Conservation (phyloP, 495 filamentous ascomycete species). For the Darksidea phi region DNA sequence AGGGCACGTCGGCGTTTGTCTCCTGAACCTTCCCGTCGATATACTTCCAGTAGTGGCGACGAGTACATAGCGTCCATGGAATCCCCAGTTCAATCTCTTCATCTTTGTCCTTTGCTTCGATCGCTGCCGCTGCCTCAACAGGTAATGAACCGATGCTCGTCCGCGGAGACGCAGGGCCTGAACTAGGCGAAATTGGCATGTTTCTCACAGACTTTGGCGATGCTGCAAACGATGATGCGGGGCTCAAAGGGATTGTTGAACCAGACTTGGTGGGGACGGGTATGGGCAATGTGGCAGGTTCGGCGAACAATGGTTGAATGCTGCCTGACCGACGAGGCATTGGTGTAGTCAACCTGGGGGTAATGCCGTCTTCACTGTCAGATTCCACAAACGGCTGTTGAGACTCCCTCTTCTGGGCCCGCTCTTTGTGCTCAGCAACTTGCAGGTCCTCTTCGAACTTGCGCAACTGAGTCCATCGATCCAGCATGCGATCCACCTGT, state of each 20-base stretch:
- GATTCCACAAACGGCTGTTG: constrained; percentile 33
- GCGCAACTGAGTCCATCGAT: constrained; percentile 27
- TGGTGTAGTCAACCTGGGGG: constrained; percentile 5
- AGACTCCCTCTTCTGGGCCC: constrained; percentile 17
- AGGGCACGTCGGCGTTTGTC: constrained; percentile 11
- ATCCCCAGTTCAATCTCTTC: constrained; percentile 24
- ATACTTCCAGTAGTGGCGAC: constrained; percentile 25
- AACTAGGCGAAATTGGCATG: constrained; percentile 1
- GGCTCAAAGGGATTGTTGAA: constrained; percentile 17
- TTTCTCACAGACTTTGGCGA: constrained; percentile 22
- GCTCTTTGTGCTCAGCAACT: constrained; percentile 8
- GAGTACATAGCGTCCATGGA: constrained; percentile 28
- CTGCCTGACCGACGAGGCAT: constrained; percentile 8
- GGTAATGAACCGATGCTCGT: constrained; percentile 21
- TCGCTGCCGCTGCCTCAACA: constrained; percentile 20
- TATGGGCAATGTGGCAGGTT: constrained; percentile 14
- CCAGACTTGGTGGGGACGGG: constrained; percentile 2
- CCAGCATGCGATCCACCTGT: constrained; percentile 23
- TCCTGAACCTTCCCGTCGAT: constrained; percentile 25
- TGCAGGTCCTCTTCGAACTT: constrained; percentile 14
- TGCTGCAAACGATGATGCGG: constrained; percentile 25
- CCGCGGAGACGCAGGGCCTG: constrained; percentile 19
- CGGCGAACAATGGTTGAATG: constrained; percentile 19
- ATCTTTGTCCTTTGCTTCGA: constrained; percentile 18
- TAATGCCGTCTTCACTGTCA: constrained; percentile 25